phyloP scores from a whole-genome alignment of 345 rosid genomes.

The Citropsis articulata region DNA sequence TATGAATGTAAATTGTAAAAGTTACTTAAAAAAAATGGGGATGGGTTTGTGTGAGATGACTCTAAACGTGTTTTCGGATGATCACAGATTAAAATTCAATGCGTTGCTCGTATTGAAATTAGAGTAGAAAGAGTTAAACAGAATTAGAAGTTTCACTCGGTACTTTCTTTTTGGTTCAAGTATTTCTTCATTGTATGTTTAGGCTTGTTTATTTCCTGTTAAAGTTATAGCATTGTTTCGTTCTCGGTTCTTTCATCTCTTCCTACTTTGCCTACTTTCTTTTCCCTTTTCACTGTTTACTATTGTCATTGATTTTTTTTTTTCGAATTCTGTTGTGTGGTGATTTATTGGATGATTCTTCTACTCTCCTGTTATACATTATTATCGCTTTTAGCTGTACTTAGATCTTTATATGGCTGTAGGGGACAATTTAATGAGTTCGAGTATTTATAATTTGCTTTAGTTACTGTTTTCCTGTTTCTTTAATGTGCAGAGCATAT shows the following conservation, averaged over 20 bases:
- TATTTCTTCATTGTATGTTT: background rate
- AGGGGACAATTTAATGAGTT: background rate
- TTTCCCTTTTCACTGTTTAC: background rate
- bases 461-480: background rate
- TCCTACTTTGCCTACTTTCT: background rate
- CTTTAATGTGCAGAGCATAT: slow-evolving; percentile 69
- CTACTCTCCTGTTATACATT: background rate
- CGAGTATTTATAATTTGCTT: background rate
- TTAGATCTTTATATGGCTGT: background rate
- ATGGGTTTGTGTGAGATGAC: background rate
- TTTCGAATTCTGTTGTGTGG: background rate
- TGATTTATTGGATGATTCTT: background rate
- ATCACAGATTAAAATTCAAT: background rate
- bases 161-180: background rate
- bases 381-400: background rate
- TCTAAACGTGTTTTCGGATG: background rate
- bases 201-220: background rate
- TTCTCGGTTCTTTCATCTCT: background rate
- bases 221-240: background rate
- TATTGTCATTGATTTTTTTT: background rate
- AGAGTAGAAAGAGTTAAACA: background rate
- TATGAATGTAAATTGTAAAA: background rate
- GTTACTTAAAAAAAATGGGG: no score
- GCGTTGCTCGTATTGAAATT: background rate
- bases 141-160: no score